Conservation (phyloP, 352 stramenopile genomes). For the Phytophthora pistaciae region DNA sequence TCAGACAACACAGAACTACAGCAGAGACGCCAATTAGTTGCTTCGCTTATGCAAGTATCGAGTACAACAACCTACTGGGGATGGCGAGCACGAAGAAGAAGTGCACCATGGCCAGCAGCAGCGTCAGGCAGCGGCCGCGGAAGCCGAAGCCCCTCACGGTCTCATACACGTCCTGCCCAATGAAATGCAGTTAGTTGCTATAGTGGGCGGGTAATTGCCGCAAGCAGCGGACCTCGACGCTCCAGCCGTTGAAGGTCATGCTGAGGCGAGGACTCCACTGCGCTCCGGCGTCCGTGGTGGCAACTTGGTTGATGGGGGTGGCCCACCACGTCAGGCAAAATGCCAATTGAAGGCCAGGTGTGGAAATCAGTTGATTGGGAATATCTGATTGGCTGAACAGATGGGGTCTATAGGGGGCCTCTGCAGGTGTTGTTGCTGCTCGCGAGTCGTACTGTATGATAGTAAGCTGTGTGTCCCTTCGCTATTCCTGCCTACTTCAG, state of each 20-base stretch:
- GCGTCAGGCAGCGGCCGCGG: slow-evolving; percentile 32
- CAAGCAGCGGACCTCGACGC: slow-evolving; percentile 16
- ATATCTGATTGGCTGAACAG: slow-evolving; percentile 11
- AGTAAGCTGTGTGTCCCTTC: no score
- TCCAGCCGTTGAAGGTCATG: slow-evolving; percentile 34
- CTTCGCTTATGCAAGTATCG: background rate
- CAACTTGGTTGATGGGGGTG: slow-evolving; percentile 1
- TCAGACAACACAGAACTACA: slow-evolving; percentile 42
- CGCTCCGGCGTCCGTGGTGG: slow-evolving; percentile 2
- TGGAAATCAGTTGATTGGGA: slow-evolving; percentile 9
- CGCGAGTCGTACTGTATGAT: no score
- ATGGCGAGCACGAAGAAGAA: slow-evolving; percentile 34
- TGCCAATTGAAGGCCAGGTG: background rate
- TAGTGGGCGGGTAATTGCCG: background rate
- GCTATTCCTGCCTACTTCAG: no score
- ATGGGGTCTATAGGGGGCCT: background rate
- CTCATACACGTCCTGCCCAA: slow-evolving; percentile 26
- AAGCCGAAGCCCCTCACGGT: slow-evolving; percentile 41
- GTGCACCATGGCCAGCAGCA: slow-evolving; percentile 31
- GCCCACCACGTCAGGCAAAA: slow-evolving; percentile 8
- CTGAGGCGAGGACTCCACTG: slow-evolving; percentile 12
- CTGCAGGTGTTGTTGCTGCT: no score
- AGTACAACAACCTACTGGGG: slow-evolving; percentile 16
- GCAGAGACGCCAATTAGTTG: background rate
- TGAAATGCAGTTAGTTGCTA: background rate